phyloP scores from a whole-genome alignment of 2,329 filamentous ascomycete species.

The Pseudocercospora cruenta region DNA sequence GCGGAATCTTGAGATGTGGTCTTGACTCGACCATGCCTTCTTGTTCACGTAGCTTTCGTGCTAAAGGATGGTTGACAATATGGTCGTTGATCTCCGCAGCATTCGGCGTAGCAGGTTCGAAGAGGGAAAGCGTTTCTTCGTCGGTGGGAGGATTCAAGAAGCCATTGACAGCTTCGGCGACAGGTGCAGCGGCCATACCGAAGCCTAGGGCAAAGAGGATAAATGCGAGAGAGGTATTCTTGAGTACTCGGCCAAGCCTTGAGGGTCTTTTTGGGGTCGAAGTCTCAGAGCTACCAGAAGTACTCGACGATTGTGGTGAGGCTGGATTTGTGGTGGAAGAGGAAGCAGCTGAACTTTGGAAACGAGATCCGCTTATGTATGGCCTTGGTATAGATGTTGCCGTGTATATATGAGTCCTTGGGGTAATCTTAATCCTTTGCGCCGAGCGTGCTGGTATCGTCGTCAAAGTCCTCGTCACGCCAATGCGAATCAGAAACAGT shows the following conservation, averaged over 20 bases:
- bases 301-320: conserved; percentile 3
- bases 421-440: not conserved
- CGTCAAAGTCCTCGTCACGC: conserved; percentile 24
- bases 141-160: conserved; percentile 65
- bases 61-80: conserved; percentile 77
- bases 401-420: conserved; percentile 19
- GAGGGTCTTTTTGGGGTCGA: conserved; percentile 7
- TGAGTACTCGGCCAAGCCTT: conserved; percentile 19
- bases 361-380: conserved; percentile 16
- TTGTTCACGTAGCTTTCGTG: conserved; percentile 67
- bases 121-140: conserved; percentile 72
- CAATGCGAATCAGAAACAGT: conserved; percentile 16
- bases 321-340: conserved; percentile 6
- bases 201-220: conserved; percentile 59
- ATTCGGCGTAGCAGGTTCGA: conserved; percentile 59
- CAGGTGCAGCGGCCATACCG: conserved; percentile 60
- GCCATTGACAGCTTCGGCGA: conserved; percentile 52
- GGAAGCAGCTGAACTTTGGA: conserved; percentile 19
- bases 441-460: conserved; percentile 23
- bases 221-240: conserved; percentile 53
- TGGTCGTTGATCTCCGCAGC: conserved; percentile 66
- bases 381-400: conserved; percentile 19
- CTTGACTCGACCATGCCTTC: conserved; percentile 73
- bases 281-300: conserved; percentile 9
- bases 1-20: conserved; percentile 85